Base-by-base conservation (phyloP, 2,329 filamentous ascomycete genomes). In the Ascochyta pisi region DNA sequence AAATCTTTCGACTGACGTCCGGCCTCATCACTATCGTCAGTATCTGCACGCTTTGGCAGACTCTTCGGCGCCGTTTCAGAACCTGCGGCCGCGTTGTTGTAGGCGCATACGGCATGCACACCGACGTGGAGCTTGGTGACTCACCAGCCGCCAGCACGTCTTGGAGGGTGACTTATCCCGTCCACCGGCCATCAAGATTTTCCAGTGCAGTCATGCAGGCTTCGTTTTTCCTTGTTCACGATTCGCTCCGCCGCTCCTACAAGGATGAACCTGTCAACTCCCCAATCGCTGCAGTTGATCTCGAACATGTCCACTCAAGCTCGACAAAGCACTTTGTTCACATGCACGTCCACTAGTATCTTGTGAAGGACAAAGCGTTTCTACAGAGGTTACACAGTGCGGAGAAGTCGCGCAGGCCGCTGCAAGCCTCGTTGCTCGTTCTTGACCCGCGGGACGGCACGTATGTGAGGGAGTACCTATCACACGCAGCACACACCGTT, bases 111-210 rank as follows among this genome's bases (percentile, higher is more conserved):
- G 48, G 65, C 65, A 71, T 73, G 69, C 67, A 66, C 45, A 39
- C 54, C 69, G 58, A 74, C 69, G 71, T 74, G 70, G 60, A 66
- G 38, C 57, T 52, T 51, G 59, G 62, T 74, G 72, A 75, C 63
- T 75, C 72, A 75, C 60, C 58, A 59, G 45, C 50, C 53, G 53
- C 42, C 53, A 51, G 43, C 47, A 38, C 22, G 42, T 47, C 42
- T 51, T 51, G 44, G 42, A 47, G 53, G 26, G 26, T 26, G 38
- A 38, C n/a, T 47, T 47, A 43, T 51, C 9, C 42, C 38, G 47
- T 51, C 42, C 22, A 56, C 42, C 41, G 39, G 19, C 47, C 27
- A 42, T 52, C 53, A 58, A 64, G 46, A 43, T 59, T 54, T 50
- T 56, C 24, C 53, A 37, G 29, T 27, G 38, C 53, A 51, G 53